phyloP scores from a whole-genome alignment of 371 early-diverging fungal genomes.

The Mucor velutinosus region DNA sequence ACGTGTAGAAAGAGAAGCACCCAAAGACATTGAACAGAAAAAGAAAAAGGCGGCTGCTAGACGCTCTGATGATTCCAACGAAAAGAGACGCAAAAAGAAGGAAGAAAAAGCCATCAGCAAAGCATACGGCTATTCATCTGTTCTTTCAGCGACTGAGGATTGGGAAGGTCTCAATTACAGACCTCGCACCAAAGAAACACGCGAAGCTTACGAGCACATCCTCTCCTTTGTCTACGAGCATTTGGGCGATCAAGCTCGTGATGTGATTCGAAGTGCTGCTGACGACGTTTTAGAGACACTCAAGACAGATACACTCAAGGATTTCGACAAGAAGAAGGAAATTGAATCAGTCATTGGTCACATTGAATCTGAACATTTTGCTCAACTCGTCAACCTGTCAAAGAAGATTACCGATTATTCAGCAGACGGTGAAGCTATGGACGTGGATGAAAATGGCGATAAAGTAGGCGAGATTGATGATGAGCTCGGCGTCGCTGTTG shows the following conservation, averaged over 20 bases:
- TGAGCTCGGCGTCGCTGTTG: slow-evolving; percentile 78
- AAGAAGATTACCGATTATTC: slow-evolving; percentile 93
- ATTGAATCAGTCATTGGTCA: slow-evolving; percentile 76
- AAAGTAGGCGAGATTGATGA: slow-evolving; percentile 68
- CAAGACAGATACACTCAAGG: slow-evolving; percentile 84
- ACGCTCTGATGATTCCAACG: slow-evolving; percentile 49
- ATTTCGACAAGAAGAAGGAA: slow-evolving; percentile 86
- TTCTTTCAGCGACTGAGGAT: slow-evolving; percentile 91
- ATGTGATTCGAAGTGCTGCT: slow-evolving; percentile 88
- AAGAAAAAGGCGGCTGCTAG: slow-evolving; percentile 61
- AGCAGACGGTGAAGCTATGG: slow-evolving; percentile 50
- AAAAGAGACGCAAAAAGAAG: slow-evolving; percentile 58
- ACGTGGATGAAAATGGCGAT: slow-evolving; percentile 50
- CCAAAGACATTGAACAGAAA: slow-evolving; percentile 68
- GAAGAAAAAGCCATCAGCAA: slow-evolving; percentile 64
- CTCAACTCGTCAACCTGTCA: slow-evolving; percentile 86
- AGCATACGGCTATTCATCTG: slow-evolving; percentile 79
- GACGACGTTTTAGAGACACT: slow-evolving; percentile 84
- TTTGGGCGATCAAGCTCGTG: slow-evolving; percentile 89
- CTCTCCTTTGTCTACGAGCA: slow-evolving; percentile 78
- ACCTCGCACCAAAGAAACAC: slow-evolving; percentile 94
- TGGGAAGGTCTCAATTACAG: slow-evolving; percentile 86
- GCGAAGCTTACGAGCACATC: slow-evolving; percentile 87
- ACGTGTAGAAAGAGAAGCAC: slow-evolving; percentile 70
- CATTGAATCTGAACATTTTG: slow-evolving; percentile 79